Conservation (phyloP, 2,329 filamentous ascomycete species). For the Uncinocarpus reesii region DNA sequence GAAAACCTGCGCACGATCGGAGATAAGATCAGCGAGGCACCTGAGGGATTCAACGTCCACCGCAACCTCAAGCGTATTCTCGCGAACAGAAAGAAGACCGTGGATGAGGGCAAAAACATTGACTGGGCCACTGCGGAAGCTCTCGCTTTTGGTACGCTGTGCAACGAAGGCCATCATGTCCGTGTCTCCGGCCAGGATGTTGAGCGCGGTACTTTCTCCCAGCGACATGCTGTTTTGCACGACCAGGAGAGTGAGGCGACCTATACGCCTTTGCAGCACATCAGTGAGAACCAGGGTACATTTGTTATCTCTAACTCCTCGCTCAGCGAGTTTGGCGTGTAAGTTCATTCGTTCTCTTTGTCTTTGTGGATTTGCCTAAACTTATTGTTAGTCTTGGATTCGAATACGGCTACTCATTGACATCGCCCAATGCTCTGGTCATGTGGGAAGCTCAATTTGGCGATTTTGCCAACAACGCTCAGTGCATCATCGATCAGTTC, state of each 20-base stretch:
- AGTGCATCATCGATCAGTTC: slow-evolving; percentile 98
- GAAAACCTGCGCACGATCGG: slow-evolving; percentile 72
- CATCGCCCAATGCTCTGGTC: slow-evolving; percentile 90
- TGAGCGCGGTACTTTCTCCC: slow-evolving; percentile 97
- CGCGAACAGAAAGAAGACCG: slow-evolving; percentile 76
- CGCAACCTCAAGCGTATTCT: slow-evolving; percentile 97
- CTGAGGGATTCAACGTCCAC: slow-evolving; percentile 81
- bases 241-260: slow-evolving; percentile 91
- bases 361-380: neutral
- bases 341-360: slow-evolving; percentile 29
- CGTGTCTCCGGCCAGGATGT: slow-evolving; percentile 98
- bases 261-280: slow-evolving; percentile 81
- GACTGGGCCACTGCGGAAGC: slow-evolving; percentile 97
- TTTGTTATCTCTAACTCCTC: slow-evolving; percentile 98
- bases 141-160: slow-evolving; percentile 83
- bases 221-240: slow-evolving; percentile 93
- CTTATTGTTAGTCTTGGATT: slow-evolving; percentile 64
- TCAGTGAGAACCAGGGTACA: slow-evolving; percentile 83
- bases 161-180: slow-evolving; percentile 89
- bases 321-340: slow-evolving; percentile 58
- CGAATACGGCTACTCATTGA: slow-evolving; percentile 96
- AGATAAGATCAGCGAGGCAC: slow-evolving; percentile 63
- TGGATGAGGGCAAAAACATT: slow-evolving; percentile 84
- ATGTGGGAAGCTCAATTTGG: slow-evolving; percentile 99
- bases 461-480: slow-evolving; percentile 98